Conservation (phyloP, 495 filamentous ascomycete species). For the Penicillium chermesinum region DNA sequence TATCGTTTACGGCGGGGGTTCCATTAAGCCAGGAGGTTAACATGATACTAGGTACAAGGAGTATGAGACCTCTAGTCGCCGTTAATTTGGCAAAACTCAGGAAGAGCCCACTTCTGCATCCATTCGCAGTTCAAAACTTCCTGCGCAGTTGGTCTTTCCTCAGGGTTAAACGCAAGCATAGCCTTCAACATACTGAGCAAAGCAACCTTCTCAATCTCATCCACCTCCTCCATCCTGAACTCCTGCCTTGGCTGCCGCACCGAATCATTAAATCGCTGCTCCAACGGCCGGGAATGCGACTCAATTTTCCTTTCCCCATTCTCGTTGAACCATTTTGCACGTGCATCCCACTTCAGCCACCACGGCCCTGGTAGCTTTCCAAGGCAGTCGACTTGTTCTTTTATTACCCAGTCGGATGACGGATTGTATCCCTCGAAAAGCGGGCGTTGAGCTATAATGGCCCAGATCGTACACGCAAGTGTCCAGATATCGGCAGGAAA, state of each 20-base stretch:
- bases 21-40: no score
- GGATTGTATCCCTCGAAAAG: neutral
- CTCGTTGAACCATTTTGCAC: constrained; percentile 10
- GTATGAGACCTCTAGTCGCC: no score
- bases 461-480: neutral
- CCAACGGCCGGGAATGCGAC: constrained; percentile 17
- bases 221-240: constrained; percentile 14
- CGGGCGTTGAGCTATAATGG: neutral
- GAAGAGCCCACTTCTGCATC: constrained; percentile 32
- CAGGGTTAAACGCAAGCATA: constrained; percentile 34
- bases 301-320: constrained; percentile 15
- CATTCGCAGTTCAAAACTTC: constrained; percentile 32
- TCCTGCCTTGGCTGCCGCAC: constrained; percentile 22
- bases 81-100: no score
- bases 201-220: constrained; percentile 23
- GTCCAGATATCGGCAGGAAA: neutral
- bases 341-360: constrained; percentile 19
- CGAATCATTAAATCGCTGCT: constrained; percentile 23
- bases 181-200: constrained; percentile 28
- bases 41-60: no score
- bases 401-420: constrained; percentile 21
- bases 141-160: constrained; percentile 22
- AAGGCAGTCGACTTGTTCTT: constrained; percentile 33
- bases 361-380: constrained; percentile 27
- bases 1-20: no score